These are phyloP conservation scores for Phytophthora uliginosa DNA, from an alignment of 352 stramenopile genomes.

Conservation along the genomic window DNA sequence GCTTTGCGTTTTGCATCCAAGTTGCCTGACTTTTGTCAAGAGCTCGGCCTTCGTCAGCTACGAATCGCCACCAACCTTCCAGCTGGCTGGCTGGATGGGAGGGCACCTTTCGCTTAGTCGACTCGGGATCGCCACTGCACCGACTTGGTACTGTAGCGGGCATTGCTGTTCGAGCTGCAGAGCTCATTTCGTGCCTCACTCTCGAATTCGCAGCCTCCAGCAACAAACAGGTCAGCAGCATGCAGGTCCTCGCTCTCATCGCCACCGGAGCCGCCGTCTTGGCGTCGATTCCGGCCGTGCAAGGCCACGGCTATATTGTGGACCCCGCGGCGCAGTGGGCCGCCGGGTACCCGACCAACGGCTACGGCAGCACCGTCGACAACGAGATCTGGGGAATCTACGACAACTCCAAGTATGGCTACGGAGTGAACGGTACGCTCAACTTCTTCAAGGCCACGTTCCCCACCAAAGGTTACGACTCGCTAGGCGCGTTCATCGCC, in stretches of 20 bases:
- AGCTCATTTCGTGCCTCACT: slow-evolving; percentile 10
- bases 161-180: slow-evolving; percentile 20
- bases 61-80: slow-evolving; percentile 2
- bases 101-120: slow-evolving; percentile 5
- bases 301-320: slow-evolving; percentile 54
- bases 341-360: slow-evolving; percentile 54
- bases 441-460: slow-evolving; percentile 53
- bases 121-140: slow-evolving; percentile 5
- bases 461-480: slow-evolving; percentile 45
- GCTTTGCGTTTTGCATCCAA: slow-evolving; percentile 24
- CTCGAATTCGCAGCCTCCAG: slow-evolving; percentile 30
- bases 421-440: slow-evolving; percentile 44
- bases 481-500: slow-evolving; percentile 52
- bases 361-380: slow-evolving; percentile 57
- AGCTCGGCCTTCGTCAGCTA: neutral
- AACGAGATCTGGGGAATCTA: slow-evolving; percentile 47
- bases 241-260: slow-evolving; percentile 41
- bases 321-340: slow-evolving; percentile 48
- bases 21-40: slow-evolving; percentile 14
- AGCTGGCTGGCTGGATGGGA: slow-evolving; percentile 14
- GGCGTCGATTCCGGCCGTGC: slow-evolving; percentile 22
- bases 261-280: slow-evolving; percentile 35
- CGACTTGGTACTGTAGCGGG: slow-evolving; percentile 9
- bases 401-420: slow-evolving; percentile 57
- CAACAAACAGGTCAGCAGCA: slow-evolving; percentile 16